Evolutionary conservation across 129 eudicot genomes (phyloP).

Genomic region (Flaveria ramosissima): DNA sequence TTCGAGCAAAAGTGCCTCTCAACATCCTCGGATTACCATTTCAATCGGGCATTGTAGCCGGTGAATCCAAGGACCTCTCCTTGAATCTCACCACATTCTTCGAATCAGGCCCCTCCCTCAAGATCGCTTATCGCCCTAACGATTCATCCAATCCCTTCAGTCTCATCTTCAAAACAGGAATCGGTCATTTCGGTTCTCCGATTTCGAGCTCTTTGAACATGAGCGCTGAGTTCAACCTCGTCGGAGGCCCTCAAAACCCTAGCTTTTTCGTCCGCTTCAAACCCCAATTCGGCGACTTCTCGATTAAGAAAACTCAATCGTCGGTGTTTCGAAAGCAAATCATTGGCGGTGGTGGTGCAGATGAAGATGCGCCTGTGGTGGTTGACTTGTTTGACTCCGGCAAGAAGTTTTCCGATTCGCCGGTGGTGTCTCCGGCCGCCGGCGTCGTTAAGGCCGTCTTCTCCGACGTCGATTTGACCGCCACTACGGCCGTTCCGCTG

Average conservation of each 20-base stretch:
- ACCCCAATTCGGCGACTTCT: constrained; percentile 80
- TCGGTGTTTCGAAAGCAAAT: constrained; percentile 34
- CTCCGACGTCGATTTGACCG: constrained; percentile 50
- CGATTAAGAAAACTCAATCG: constrained; percentile 56
- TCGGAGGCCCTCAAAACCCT: constrained; percentile 58
- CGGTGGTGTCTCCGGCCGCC: constrained; percentile 39
- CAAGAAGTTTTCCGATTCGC: constrained; percentile 34
- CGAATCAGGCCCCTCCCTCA: constrained; percentile 68
- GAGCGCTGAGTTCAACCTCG: constrained; percentile 70
- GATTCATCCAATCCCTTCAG: constrained; percentile 63
- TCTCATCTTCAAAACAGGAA: constrained; percentile 71
- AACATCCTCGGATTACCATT: constrained; percentile 65
- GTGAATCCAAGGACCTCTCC: constrained; percentile 75
- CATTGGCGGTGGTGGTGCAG: constrained; percentile 19
- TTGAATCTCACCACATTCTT: constrained; percentile 66
- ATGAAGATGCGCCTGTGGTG: constrained; percentile 31
- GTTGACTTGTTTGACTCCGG: constrained; percentile 34
- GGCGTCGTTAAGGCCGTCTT: constrained; percentile 34
- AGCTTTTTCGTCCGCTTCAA: constrained; percentile 67
- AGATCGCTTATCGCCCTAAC: constrained; percentile 76
- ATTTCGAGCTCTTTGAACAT: constrained; percentile 59
- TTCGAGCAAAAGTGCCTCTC: constrained; percentile 72
- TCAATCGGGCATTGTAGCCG: constrained; percentile 69
- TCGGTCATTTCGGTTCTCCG: constrained; percentile 81
- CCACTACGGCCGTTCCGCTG: constrained; percentile 58